Conservation (phyloP, 352 stramenopile genomes). For the Phytophthora podocarpi region DNA sequence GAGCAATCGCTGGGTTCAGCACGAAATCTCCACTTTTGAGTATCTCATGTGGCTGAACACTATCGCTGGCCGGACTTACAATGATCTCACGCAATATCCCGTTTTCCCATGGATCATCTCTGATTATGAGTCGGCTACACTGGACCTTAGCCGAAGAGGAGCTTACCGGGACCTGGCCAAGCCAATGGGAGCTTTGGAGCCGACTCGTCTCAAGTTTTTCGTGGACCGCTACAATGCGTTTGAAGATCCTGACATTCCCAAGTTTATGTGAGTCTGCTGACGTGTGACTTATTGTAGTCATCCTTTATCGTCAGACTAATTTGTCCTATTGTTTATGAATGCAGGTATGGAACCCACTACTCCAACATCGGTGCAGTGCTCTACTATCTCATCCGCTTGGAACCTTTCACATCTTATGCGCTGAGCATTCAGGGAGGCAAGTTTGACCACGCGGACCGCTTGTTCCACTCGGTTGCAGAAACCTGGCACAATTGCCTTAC, state of each 20-base stretch:
- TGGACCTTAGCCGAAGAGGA: slow-evolving; percentile 70
- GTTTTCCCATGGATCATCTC: slow-evolving; percentile 93
- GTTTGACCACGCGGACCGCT: slow-evolving; percentile 93
- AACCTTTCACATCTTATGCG: slow-evolving; percentile 97
- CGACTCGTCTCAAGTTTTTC: slow-evolving; percentile 91
- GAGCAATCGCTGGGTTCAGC: slow-evolving; percentile 73
- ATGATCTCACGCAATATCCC: slow-evolving; percentile 96
- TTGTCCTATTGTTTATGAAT: not conserved
- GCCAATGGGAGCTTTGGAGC: slow-evolving; percentile 97
- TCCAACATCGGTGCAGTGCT: slow-evolving; percentile 96
- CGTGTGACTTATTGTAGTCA: too few species aligned
- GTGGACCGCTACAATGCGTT: slow-evolving; percentile 94
- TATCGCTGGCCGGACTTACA: slow-evolving; percentile 88
- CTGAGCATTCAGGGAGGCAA: slow-evolving; percentile 95
- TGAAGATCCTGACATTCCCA: slow-evolving; percentile 87
- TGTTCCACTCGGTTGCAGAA: slow-evolving; percentile 92
- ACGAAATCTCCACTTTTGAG: slow-evolving; percentile 97
- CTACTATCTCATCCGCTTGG: slow-evolving; percentile 98
- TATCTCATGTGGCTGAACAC: slow-evolving; percentile 94
- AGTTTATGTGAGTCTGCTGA: slow-evolving; percentile 74
- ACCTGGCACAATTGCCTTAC: slow-evolving; percentile 90
- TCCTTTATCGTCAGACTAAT: slow-evolving; percentile 9
- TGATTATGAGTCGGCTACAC: slow-evolving; percentile 79
- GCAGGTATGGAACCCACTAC: slow-evolving; percentile 90
- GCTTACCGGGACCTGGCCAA: slow-evolving; percentile 97